Conservation (phyloP, 1,139 yeast species). For the Candida tetrigidarum region DNA sequence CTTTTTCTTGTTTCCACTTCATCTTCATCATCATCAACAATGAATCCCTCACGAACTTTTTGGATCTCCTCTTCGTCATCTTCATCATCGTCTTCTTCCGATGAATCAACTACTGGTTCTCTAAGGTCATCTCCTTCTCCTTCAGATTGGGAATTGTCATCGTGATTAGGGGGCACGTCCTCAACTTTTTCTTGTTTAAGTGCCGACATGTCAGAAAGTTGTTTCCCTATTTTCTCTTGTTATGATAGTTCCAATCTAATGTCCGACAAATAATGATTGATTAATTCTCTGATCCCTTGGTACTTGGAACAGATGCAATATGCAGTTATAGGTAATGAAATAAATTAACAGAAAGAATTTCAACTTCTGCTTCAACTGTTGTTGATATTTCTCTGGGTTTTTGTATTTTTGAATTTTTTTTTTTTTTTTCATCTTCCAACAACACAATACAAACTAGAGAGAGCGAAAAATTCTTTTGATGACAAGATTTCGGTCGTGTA, state of each 20-base stretch:
- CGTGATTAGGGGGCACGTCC: constrained; percentile 32
- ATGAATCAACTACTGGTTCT: constrained; percentile 53
- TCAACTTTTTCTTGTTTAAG: constrained; percentile 27
- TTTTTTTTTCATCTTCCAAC: constrained; percentile 1
- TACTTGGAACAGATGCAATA: too few species aligned
- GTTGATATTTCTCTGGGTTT: neutral
- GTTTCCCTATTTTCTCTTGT: neutral
- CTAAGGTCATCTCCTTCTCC: constrained; percentile 47
- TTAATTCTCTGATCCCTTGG: too few species aligned
- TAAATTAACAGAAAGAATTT: too few species aligned
- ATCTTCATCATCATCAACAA: constrained; percentile 88
- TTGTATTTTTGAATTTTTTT: neutral
- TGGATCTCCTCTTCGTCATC: constrained; percentile 77
- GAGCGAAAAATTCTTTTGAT: constrained; percentile 6
- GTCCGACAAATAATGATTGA: too few species aligned
- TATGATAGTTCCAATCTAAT: too few species aligned
- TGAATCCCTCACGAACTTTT: constrained; percentile 87
- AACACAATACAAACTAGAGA: neutral
- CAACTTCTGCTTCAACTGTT: too few species aligned
- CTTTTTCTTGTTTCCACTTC: constrained; percentile 42
- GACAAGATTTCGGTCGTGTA: neutral
- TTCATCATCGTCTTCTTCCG: constrained; percentile 76
- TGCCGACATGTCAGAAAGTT: constrained; percentile 17
- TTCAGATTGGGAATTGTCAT: constrained; percentile 29
- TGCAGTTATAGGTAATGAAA: too few species aligned